Evolutionary conservation across 306 rosid genomes (phyloP).

Genomic region (Echinosophora koreensis): DNA sequence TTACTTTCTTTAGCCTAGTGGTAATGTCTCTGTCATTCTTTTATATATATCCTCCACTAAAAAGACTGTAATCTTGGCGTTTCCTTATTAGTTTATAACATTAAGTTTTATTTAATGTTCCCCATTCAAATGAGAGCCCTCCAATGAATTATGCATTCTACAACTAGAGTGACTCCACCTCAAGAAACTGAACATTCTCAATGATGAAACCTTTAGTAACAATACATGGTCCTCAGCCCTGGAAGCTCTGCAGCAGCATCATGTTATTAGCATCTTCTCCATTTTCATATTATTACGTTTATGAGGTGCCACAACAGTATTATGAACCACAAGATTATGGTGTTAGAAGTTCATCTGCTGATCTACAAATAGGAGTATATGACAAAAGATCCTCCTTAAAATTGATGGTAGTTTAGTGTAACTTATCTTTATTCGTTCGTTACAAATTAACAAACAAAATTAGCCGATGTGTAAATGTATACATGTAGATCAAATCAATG

Average conservation of each 20-base stretch:
- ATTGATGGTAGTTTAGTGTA: not conserved
- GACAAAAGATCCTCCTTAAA: not conserved
- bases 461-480: not conserved
- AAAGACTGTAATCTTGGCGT: constrained; percentile 32
- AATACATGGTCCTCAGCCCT: constrained; percentile 44
- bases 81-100: constrained; percentile 42
- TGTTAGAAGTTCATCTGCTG: not conserved
- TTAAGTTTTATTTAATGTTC: constrained; percentile 44
- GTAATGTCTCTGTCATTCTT: constrained; percentile 51
- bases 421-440: not conserved
- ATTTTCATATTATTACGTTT: not conserved
- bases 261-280: not conserved
- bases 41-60: constrained; percentile 47
- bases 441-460: not conserved
- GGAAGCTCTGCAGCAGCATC: constrained; percentile 5
- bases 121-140: constrained; percentile 49
- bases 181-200: constrained; percentile 35
- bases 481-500: not conserved
- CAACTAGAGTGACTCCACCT: constrained; percentile 47
- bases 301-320: not conserved
- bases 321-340: constrained; percentile 3
- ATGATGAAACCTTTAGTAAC: constrained; percentile 36
- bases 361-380: not conserved
- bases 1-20: constrained; percentile 43
- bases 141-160: constrained; percentile 34